Evolutionary conservation across 345 rosid species (phyloP).

Genomic region (Rubroshorea leprosula): DNA sequence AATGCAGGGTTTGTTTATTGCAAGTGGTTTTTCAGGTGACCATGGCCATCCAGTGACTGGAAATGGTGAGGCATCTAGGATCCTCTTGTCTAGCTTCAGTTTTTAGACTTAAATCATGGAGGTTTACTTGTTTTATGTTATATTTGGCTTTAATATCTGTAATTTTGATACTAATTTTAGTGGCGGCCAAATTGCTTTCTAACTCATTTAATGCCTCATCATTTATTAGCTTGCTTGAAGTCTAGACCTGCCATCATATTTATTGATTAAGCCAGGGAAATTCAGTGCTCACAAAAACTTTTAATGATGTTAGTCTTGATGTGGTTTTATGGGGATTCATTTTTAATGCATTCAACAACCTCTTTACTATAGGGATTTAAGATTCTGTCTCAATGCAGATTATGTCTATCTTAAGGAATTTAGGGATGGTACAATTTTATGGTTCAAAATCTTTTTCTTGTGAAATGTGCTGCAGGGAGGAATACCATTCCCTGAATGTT

Average conservation of each 20-base stretch:
- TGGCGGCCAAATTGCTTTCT: no score
- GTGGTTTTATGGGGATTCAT: no score
- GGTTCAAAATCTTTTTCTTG: no score
- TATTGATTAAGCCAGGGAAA: background rate
- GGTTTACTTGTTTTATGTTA: background rate
- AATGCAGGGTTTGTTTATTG: slow-evolving; percentile 52
- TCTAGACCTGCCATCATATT: background rate
- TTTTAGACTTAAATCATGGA: background rate
- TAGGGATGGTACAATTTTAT: no score
- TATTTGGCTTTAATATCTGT: slow-evolving; percentile 17
- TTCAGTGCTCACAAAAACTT: background rate
- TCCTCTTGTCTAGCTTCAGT: background rate
- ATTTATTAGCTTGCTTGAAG: background rate
- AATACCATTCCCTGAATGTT: no score
- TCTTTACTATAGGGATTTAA: no score
- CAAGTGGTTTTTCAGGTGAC: slow-evolving; percentile 42
- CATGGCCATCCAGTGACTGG: slow-evolving; percentile 37
- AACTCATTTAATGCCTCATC: background rate
- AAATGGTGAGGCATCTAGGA: slow-evolving; percentile 40
- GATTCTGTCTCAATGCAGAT: no score
- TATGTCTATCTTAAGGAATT: no score
- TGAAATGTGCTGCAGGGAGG: no score
- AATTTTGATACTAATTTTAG: no score
- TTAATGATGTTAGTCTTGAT: background rate
- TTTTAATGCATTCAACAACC: no score